Conservation (phyloP, 164 flowering plant genomes). For the Santalum album region DNA sequence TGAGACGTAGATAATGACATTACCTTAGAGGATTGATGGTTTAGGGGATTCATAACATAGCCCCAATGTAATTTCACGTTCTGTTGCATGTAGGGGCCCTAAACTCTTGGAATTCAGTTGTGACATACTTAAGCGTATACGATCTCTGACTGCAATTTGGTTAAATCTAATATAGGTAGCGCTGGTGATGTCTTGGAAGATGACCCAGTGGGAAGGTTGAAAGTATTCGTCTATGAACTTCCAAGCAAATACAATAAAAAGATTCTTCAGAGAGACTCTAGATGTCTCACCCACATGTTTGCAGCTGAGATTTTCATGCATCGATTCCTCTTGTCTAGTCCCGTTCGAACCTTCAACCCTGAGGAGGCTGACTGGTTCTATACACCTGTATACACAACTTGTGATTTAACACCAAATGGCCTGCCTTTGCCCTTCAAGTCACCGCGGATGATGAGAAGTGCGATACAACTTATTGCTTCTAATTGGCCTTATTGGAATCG, state of each 20-base stretch:
- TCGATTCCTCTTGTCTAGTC: constrained; percentile 78
- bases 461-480: constrained; percentile 83
- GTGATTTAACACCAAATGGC: constrained; percentile 90
- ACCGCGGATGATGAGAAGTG: constrained; percentile 96
- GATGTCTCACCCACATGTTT: constrained; percentile 96
- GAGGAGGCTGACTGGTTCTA: constrained; percentile 98
- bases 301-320: constrained; percentile 99
- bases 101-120: not conserved
- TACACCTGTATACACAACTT: constrained; percentile 90
- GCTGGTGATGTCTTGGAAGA: constrained; percentile 99
- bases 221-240: constrained; percentile 93
- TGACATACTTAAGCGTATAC: not conserved
- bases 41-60: no score
- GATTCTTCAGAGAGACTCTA: constrained; percentile 74
- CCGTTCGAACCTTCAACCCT: constrained; percentile 87
- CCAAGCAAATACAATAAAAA: constrained; percentile 97
- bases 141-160: not conserved
- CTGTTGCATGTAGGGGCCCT: not conserved
- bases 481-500: constrained; percentile 98
- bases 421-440: constrained; percentile 94
- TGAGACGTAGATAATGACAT: not conserved
- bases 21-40: not conserved
- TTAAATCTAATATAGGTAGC: constrained; percentile 47
- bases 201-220: constrained; percentile 89
- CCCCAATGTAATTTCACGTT: no score